Percentiles rank a stretch among this genome's conserved stretches.
Evolutionary conservation across 73 alveolate species (phyloP).

Genomic region (Paraurostyla sp.): DNA sequence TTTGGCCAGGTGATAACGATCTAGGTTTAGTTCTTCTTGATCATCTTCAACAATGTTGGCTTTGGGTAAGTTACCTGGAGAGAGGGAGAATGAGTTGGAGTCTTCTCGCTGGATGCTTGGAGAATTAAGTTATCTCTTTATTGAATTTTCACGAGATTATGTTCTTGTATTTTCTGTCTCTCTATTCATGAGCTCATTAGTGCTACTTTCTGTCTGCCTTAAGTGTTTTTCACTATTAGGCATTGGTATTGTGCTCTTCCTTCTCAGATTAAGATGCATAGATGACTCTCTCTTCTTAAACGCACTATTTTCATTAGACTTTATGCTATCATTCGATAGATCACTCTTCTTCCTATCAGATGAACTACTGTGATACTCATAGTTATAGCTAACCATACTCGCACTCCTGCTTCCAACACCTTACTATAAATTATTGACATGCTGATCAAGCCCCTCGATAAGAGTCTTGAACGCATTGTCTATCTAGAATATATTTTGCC

Average conservation of each 20-base stretch:
- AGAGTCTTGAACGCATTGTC: conserved; percentile 6
- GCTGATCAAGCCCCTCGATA: conserved; percentile 11
- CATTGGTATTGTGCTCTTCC: conserved; percentile 35
- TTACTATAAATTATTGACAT: conserved; percentile 1
- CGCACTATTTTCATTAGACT: not conserved
- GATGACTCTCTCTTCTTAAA: not conserved
- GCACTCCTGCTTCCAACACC: conserved; percentile 25
- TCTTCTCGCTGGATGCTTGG: not conserved
- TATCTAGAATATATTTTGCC: not conserved
- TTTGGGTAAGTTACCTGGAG: conserved; percentile 12
- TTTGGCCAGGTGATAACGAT: conserved; percentile 13
- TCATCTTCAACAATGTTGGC: conserved; percentile 10
- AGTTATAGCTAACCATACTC: not conserved
- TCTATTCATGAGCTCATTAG: too few species aligned
- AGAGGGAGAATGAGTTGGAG: not conserved
- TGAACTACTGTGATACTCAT: not conserved
- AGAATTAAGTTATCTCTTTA: too few species aligned
- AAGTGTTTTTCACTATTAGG: too few species aligned
- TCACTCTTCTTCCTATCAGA: not conserved
- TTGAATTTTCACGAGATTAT: too few species aligned
- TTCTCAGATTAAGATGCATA: not conserved
- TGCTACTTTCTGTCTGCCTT: too few species aligned
- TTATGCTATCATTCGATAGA: not conserved
- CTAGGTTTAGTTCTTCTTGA: conserved; percentile 1
- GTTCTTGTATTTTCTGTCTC: too few species aligned